phyloP scores from a whole-genome alignment of 2,329 filamentous ascomycete species.

The Cladosporium sp. region DNA sequence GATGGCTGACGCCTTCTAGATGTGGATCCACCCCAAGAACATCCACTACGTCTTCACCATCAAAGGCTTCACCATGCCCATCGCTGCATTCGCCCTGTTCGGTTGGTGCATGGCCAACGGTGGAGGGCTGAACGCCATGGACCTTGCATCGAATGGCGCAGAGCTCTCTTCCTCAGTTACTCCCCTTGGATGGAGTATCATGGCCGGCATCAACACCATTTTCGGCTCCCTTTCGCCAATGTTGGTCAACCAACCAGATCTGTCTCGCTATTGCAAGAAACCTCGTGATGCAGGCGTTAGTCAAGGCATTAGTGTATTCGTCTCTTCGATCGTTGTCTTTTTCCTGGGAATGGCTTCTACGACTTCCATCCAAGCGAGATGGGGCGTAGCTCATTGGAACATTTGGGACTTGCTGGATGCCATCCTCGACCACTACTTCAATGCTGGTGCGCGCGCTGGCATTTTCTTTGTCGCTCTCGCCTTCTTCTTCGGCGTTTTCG shows the following conservation, averaged over 20 bases:
- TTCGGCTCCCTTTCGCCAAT: slow-evolving; percentile 39
- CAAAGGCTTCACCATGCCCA: slow-evolving; percentile 38
- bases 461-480: slow-evolving; percentile 44
- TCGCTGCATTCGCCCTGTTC: slow-evolving; percentile 33
- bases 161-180: slow-evolving; percentile 13
- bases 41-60: slow-evolving; percentile 39
- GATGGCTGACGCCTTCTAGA: slow-evolving; percentile 33
- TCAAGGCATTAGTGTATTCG: slow-evolving; percentile 33
- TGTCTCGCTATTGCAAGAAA: slow-evolving; percentile 40
- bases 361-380: slow-evolving; percentile 41
- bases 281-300: slow-evolving; percentile 39
- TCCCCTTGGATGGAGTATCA: slow-evolving; percentile 36
- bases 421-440: slow-evolving; percentile 30
- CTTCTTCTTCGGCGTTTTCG: slow-evolving; percentile 46
- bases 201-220: slow-evolving; percentile 41
- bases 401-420: slow-evolving; percentile 31
- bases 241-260: slow-evolving; percentile 46
- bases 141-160: slow-evolving; percentile 37
- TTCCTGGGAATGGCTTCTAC: slow-evolving; percentile 44
- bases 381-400: slow-evolving; percentile 35
- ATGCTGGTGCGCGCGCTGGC: slow-evolving; percentile 44
- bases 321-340: slow-evolving; percentile 40
- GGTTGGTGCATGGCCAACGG: slow-evolving; percentile 35
- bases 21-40: slow-evolving; percentile 42
- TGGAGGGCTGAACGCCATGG: slow-evolving; percentile 40